Conservation (phyloP, 1,284 basidiomycete species). For the Megacollybia platyphylla region DNA sequence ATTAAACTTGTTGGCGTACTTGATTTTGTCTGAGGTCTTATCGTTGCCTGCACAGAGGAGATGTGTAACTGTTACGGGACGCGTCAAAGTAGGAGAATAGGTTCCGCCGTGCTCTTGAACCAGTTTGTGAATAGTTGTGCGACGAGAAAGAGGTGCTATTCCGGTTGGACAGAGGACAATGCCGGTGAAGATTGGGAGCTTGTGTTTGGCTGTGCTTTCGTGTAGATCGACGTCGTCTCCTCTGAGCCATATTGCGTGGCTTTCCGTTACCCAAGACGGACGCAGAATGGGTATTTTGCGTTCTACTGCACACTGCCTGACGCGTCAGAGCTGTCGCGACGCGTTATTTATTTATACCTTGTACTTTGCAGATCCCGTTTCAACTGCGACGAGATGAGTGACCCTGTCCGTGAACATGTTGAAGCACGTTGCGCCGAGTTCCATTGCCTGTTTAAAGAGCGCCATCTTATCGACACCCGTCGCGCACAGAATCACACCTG, state of each 20-base stretch:
- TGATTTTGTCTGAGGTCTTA: slow-evolving; percentile 54
- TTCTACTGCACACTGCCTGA: slow-evolving; percentile 54
- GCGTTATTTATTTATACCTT: not conserved
- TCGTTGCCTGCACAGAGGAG: slow-evolving; percentile 47
- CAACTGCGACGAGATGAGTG: not conserved
- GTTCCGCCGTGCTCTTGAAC: slow-evolving; percentile 39
- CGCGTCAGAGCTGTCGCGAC: not conserved
- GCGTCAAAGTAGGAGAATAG: slow-evolving; percentile 50
- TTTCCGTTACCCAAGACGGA: slow-evolving; percentile 59
- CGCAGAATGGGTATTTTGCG: slow-evolving; percentile 62
- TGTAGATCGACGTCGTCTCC: slow-evolving; percentile 64
- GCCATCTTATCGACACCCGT: not conserved
- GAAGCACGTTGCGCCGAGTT: not conserved
- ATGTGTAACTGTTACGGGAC: slow-evolving; percentile 59
- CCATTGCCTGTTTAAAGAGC: not conserved
- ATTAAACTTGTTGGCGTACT: slow-evolving; percentile 59
- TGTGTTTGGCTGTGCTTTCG: slow-evolving; percentile 41
- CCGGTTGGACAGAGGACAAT: slow-evolving; percentile 57
- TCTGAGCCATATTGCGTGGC: slow-evolving; percentile 58
- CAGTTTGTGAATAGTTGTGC: slow-evolving; percentile 43
- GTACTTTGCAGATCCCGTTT: not conserved
- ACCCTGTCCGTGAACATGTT: not conserved
- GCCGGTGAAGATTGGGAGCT: slow-evolving; percentile 52
- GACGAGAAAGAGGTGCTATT: slow-evolving; percentile 37
- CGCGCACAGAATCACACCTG: not conserved